Base-by-base conservation (phyloP, 805 yeast genomes). In the Zygosaccharomyces lentus region DNA sequence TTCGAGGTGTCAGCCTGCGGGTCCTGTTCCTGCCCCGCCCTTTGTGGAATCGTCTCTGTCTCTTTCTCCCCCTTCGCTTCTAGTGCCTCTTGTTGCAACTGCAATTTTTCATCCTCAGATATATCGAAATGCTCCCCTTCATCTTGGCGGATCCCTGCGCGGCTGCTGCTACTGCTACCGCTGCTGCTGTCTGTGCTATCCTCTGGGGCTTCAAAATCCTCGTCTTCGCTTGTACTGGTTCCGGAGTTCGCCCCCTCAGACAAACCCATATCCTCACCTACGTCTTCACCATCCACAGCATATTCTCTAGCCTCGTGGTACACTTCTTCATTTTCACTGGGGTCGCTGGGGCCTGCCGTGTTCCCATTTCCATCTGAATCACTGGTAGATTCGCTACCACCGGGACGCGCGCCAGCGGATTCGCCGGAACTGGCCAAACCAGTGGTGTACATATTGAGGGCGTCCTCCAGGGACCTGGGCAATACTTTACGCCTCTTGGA, bases 401-500 rank as follows among this genome's bases (percentile, higher is more conserved):
- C 31, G 21, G 23, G 27, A n/a, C 2, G 31, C 5, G 17, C 12
- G 17, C 27, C 29, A 17, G 15, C 35, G 21, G 34, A 37, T 21
- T 26, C 16, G 8, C 13, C 43, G 15, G 38, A 16, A n/a, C 16
- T 24, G 17, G 45, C 9, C 17, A 32, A 21, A 19, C 46, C 37
- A 27, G 47, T 40, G 19, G 65, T 53, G 45, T 64, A 64, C 54
- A 58, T 64, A 47, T 68, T 71, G 47, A 74, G 72, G 27, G 73
- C 72, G 56, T 75, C 77, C 5, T 76, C 70, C 51, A 76, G 61
- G 47, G 76, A 78, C 54, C 71, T 74, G 47, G 76, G 77, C 24
- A 81, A 80, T 1, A 82, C 71, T 57, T 77, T 77, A 6, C 76
- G 72, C 9, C 80, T 80, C 25, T 80, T 75, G 8, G 82, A 82